A percentile compares a stretch with the other conserved stretches of the same genome.
phyloP scores from a whole-genome alignment of 352 stramenopile genomes.

The Phytophthora nicotianae region DNA sequence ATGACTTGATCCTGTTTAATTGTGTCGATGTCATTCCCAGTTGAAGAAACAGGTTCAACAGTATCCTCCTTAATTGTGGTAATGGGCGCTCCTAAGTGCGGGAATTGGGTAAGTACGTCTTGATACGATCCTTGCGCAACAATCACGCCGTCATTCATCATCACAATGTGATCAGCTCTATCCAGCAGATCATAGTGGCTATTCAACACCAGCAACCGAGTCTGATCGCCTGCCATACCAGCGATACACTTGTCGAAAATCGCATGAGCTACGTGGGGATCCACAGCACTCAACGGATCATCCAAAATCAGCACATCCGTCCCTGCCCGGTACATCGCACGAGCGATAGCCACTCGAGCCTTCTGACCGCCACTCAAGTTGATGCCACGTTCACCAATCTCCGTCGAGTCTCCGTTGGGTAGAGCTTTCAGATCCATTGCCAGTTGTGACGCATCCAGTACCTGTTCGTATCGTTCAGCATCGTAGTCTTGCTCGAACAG shows the following conservation, averaged over 20 bases:
- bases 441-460: constrained; percentile 47
- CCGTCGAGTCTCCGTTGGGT: constrained; percentile 25
- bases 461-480: constrained; percentile 34
- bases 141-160: constrained; percentile 79
- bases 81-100: constrained; percentile 21
- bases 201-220: constrained; percentile 93
- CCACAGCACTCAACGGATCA: constrained; percentile 94
- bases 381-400: not conserved
- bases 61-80: not conserved
- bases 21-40: not conserved
- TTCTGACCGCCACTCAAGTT: not conserved
- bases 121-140: constrained; percentile 75
- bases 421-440: constrained; percentile 45
- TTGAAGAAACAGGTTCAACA: not conserved
- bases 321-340: constrained; percentile 88
- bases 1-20: too few species aligned
- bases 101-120: constrained; percentile 54
- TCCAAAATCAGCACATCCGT: constrained; percentile 94
- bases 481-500: constrained; percentile 67
- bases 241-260: constrained; percentile 92
- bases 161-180: constrained; percentile 56
- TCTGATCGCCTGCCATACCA: constrained; percentile 56
- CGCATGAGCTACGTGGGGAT: constrained; percentile 93
- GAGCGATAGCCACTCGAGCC: constrained; percentile 74
- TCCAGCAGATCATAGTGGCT: constrained; percentile 89